Percentiles rank a stretch among this genome's conserved stretches.
These are phyloP conservation scores for Stromatinia cepivora DNA, from an alignment of 2,329 filamentous ascomycete species.

Conservation along the genomic window DNA sequence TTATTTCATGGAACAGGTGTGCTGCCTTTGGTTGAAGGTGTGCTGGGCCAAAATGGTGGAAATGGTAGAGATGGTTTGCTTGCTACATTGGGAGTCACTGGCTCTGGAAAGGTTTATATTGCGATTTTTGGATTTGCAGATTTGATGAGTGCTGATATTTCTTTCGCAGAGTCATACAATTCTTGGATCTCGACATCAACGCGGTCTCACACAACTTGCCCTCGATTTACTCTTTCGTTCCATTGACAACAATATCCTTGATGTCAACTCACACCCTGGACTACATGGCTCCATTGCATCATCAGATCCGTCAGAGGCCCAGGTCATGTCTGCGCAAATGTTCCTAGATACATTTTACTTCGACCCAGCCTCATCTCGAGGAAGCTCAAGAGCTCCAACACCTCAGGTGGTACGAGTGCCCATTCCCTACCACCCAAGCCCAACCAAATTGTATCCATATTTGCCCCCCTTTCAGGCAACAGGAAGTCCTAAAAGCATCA, in stretches of 20 bases:
- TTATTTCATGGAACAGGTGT: slow-evolving; percentile 81
- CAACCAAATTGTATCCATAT: slow-evolving; percentile 31
- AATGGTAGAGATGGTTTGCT: slow-evolving; percentile 86
- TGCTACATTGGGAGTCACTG: slow-evolving; percentile 90
- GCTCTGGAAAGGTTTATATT: slow-evolving; percentile 80
- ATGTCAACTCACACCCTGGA: slow-evolving; percentile 56
- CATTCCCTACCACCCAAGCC: slow-evolving; percentile 29
- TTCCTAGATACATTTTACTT: slow-evolving; percentile 80
- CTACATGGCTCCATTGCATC: slow-evolving; percentile 73
- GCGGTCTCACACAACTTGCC: slow-evolving; percentile 87
- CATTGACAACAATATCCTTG: slow-evolving; percentile 69
- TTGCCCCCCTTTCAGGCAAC: slow-evolving; percentile 27
- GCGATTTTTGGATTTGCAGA: background rate
- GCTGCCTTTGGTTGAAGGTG: slow-evolving; percentile 73
- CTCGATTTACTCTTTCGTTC: slow-evolving; percentile 88
- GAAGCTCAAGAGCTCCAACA: slow-evolving; percentile 65
- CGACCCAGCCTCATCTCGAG: slow-evolving; percentile 60
- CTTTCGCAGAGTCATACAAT: slow-evolving; percentile 83
- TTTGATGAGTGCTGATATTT: slow-evolving; percentile 18
- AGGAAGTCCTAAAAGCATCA: slow-evolving; percentile 39
- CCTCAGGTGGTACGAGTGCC: slow-evolving; percentile 63
- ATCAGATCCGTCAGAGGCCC: slow-evolving; percentile 79
- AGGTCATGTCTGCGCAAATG: slow-evolving; percentile 68
- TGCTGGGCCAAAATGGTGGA: slow-evolving; percentile 69
- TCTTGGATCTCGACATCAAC: slow-evolving; percentile 80